Base-by-base conservation (phyloP, 805 yeast species). In the Candida krabiensis region DNA sequence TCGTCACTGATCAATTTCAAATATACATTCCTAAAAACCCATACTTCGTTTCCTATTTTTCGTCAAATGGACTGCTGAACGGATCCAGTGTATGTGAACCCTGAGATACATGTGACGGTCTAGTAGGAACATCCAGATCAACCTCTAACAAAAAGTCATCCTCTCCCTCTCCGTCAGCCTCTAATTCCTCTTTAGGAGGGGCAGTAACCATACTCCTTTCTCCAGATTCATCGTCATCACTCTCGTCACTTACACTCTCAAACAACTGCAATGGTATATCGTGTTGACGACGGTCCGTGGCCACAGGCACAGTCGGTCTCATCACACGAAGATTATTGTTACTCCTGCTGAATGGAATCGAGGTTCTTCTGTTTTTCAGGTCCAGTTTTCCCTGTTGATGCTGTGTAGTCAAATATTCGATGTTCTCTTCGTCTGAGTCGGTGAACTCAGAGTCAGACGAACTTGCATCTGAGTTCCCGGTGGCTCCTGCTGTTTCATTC, bases 351-450 rank as follows among this genome's bases (percentile, higher is more conserved):
- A 31, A 34, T 16, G 42, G 43, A 13, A 31, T n/a, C 4, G 43
- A 33, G n/a, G 28, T 28, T 29, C 43, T 31, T 30, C 30, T 33
- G 27, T 35, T 31, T 12, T 35, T 36, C 16, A 40, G 23, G 14
- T 42, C 35, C 19, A 48, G 35, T 38, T 45, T 48, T 15, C 52
- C 50, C 23, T 43, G 47, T 27, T 45, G 50, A 33, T 52, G 55
- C 39, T 55, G 60, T 4, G 50, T 27, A 2, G 52, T 56, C 25
- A 56, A 27, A 33, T 33, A 50, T 32, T 58, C 63, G 15, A 61
- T 61, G 30, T 58, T 58, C 35, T 61, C 64, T 29, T 58, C 61
- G 38, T 60, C 64, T 0, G 62, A 55, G 33, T 60, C 64, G 9
- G 49, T 52, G 30, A 50, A 35, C 35, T 52, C 56, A 1, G 59